A percentile compares a stretch with the other conserved stretches of the same genome.
Evolutionary conservation across 352 stramenopile species (phyloP).

Genomic region (Phytophthora parvispora): DNA sequence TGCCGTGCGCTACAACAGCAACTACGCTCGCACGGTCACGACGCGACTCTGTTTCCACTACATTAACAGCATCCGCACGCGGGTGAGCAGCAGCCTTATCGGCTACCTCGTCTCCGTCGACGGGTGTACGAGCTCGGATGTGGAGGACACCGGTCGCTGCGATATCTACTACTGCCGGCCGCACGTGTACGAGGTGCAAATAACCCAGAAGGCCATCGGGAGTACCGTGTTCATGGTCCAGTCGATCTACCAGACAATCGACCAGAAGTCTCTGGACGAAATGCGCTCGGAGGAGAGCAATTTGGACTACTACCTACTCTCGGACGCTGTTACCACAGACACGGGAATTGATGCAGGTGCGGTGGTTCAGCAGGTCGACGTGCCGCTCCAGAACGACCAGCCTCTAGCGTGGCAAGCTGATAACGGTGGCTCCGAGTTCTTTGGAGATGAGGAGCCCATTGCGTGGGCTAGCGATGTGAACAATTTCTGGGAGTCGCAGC

Average conservation of each 20-base stretch:
- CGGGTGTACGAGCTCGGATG: conserved; percentile 35
- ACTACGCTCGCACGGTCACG: conserved; percentile 45
- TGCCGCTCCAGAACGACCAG: neutral
- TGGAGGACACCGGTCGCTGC: conserved; percentile 44
- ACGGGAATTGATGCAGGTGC: neutral
- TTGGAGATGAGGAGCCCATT: conserved; percentile 16
- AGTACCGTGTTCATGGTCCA: conserved; percentile 48
- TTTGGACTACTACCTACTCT: conserved; percentile 30
- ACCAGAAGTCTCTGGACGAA: conserved; percentile 44
- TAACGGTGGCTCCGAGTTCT: neutral
- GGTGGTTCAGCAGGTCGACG: conserved; percentile 2
- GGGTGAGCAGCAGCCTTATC: conserved; percentile 24
- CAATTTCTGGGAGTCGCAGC: conserved; percentile 1
- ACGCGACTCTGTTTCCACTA: conserved; percentile 53
- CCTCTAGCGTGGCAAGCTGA: conserved; percentile 1
- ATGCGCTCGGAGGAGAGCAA: conserved; percentile 42
- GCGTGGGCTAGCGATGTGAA: conserved; percentile 20
- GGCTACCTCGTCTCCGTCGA: conserved; percentile 51
- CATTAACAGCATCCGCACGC: conserved; percentile 43
- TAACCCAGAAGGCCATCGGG: conserved; percentile 38
- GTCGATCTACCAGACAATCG: conserved; percentile 50
- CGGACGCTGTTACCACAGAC: neutral
- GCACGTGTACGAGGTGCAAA: conserved; percentile 53
- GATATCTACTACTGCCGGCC: conserved; percentile 57
- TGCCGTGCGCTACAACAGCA: conserved; percentile 49